phyloP scores from a whole-genome alignment of 2,329 filamentous ascomycete genomes.

The Exserohilum rostratum region DNA sequence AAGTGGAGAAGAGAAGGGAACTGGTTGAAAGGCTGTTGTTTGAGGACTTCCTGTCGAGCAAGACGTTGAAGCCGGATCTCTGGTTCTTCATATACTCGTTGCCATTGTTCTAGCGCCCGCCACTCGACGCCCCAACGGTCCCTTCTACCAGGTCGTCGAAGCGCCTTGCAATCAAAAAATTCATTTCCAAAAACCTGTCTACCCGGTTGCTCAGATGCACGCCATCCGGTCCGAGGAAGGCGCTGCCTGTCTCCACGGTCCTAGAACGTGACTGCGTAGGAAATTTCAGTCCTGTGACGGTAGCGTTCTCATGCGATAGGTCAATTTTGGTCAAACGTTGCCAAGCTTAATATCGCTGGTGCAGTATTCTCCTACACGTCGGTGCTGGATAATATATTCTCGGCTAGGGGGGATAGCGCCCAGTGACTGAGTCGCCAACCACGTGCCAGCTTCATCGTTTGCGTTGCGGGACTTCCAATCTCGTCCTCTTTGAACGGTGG shows the following conservation, averaged over 20 bases:
- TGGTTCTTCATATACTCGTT: conserved; percentile 9
- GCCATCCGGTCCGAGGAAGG: conserved; percentile 2
- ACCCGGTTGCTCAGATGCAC: conserved; percentile 9
- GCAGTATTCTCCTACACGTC: conserved; percentile 1
- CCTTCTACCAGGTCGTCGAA: conserved; percentile 2
- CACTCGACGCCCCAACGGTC: conserved; percentile 1
- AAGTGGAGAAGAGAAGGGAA: neutral
- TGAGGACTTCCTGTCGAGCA: conserved; percentile 8
- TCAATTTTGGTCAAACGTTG: neutral
- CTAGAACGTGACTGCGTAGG: conserved; percentile 1
- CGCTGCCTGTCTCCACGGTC: conserved; percentile 2
- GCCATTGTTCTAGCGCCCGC: conserved; percentile 4
- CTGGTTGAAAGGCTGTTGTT: conserved; percentile 6
- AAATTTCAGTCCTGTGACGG: conserved; percentile 16
- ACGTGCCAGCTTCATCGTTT: conserved; percentile 6
- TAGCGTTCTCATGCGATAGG: conserved; percentile 11
- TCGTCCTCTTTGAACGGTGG: conserved; percentile 1
- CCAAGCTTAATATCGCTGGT: conserved; percentile 12
- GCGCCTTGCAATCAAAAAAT: conserved; percentile 10
- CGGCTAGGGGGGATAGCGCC: conserved; percentile 9
- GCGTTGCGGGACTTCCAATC: conserved; percentile 4
- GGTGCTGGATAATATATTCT: conserved; percentile 13
- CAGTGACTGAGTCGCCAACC: neutral
- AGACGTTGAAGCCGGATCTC: conserved; percentile 11
- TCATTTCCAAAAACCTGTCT: conserved; percentile 12